These are phyloP conservation scores for Xylaria sp. DNA, from an alignment of 2,329 filamentous ascomycete species.

Conservation along the genomic window DNA sequence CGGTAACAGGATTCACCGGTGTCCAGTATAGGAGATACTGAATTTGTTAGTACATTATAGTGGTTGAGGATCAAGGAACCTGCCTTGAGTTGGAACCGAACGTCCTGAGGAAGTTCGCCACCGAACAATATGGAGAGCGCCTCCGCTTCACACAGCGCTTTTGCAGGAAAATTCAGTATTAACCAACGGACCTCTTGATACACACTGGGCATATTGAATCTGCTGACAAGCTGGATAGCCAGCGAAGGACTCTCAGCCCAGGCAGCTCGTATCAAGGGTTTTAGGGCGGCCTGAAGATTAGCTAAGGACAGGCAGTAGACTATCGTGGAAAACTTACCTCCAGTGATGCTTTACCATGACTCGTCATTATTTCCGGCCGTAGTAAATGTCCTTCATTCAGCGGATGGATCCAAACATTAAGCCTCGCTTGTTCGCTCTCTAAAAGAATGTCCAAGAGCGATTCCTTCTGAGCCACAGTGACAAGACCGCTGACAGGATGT, in stretches of 20 bases:
- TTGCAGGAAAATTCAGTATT: constrained; percentile 84
- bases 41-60: constrained; percentile 45
- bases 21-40: constrained; percentile 94
- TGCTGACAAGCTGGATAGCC: constrained; percentile 83
- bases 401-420: constrained; percentile 91
- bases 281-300: constrained; percentile 61
- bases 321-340: constrained; percentile 51
- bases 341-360: constrained; percentile 55
- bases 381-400: constrained; percentile 68
- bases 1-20: constrained; percentile 90
- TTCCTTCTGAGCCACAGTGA: constrained; percentile 80
- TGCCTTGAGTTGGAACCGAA: constrained; percentile 87
- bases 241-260: constrained; percentile 88
- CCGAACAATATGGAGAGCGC: constrained; percentile 86
- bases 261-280: constrained; percentile 78
- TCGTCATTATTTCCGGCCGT: constrained; percentile 53
- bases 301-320: constrained; percentile 11
- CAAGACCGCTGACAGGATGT: constrained; percentile 62
- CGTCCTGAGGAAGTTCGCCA: constrained; percentile 78
- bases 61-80: constrained; percentile 18
- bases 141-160: constrained; percentile 82
- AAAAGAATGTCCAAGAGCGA: constrained; percentile 83
- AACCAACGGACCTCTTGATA: constrained; percentile 81
- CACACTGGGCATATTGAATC: constrained; percentile 81
- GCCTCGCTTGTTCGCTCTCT: constrained; percentile 83